Percentiles rank a stretch among this genome's conserved stretches.
phyloP scores from a whole-genome alignment of 768 basidiomycete genomes.

The Podaxis pistillaris region DNA sequence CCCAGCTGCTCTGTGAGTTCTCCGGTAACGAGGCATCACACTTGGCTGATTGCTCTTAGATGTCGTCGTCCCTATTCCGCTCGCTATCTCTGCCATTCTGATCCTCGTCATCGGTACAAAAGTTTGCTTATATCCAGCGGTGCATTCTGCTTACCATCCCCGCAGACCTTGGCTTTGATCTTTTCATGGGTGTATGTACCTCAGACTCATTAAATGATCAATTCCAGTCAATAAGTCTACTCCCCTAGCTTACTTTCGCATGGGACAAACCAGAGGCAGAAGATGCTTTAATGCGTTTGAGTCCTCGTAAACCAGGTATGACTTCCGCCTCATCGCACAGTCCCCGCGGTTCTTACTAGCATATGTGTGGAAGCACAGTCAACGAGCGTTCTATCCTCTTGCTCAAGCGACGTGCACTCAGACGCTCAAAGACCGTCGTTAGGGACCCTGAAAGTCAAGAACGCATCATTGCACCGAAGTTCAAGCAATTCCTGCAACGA shows the following conservation, averaged over 20 bases:
- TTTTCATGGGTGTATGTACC: constrained; percentile 56
- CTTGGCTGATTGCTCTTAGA: constrained; percentile 31
- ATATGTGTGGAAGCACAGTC: constrained; percentile 31
- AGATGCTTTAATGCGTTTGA: constrained; percentile 67
- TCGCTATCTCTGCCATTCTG: constrained; percentile 65
- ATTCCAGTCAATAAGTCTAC: not conserved
- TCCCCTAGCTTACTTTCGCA: constrained; percentile 57
- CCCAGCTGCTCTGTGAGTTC: constrained; percentile 61
- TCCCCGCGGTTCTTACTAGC: not conserved
- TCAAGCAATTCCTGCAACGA: constrained; percentile 35
- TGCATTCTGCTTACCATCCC: not conserved
- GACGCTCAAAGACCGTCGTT: constrained; percentile 50
- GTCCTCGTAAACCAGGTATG: constrained; percentile 64
- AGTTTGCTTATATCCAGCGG: not conserved
- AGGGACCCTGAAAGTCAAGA: constrained; percentile 54
- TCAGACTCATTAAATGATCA: not conserved
- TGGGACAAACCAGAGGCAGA: constrained; percentile 69
- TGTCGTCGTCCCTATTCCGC: constrained; percentile 65
- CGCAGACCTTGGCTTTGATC: constrained; percentile 69
- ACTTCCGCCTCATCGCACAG: not conserved
- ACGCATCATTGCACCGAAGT: constrained; percentile 37
- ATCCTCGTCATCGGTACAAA: constrained; percentile 65
- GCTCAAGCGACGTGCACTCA: constrained; percentile 55
- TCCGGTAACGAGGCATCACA: constrained; percentile 2
- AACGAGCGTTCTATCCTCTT: constrained; percentile 52